Base-by-base conservation (phyloP, 352 stramenopile species). In the Thalassiosira ordinaria region DNA sequence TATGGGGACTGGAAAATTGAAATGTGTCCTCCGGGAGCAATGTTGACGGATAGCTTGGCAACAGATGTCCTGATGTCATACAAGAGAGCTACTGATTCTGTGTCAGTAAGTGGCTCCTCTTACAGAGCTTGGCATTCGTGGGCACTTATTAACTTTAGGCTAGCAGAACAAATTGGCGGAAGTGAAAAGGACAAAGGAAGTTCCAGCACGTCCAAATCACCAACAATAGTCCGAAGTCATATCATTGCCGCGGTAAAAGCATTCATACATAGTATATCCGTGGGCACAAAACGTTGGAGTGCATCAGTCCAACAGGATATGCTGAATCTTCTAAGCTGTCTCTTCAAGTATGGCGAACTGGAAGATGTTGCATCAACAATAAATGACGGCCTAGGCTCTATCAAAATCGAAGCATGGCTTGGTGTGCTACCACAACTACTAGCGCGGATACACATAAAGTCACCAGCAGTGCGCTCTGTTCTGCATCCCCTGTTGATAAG, bases 221-320 rank as follows among this genome's bases (percentile, higher is more conserved):
- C 44, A 68, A 67, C 62, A 65, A 76, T 74, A 55, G 41, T 87
- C 46, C 79, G 72, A 29, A 91, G 80, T 64, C 88, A 94, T 70
- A 92, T 98, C 3, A 90, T 97, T 29, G 91, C 94, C 37, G 97
- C 97, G 9, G 97, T 98, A n/a, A 92, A 97, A 74, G 97, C 97
- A 0, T 99, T 99, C 89, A 97, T 99, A 60, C 92, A 92, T 24
- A 97, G 96, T 0, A 98, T 99, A 35, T 95, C 93, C 59, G 88
- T 99, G 24, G 97, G 97, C 7, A 96, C 95, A 26, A 98, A 96
- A 63, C 93, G 95, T 46, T 98, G 96, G 94, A 97, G 93, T 81
- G 97, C 97, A 8, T 98, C 97, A 49, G 97, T 99, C 0, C 96
- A 98, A 71, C 97, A 99, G 80, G 97, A 99, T 82, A 97, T 99